Percentiles rank a stretch among this genome's conserved stretches.
Evolutionary conservation across 805 yeast genomes (phyloP).

Genomic region (Debaryomyces castellii): DNA sequence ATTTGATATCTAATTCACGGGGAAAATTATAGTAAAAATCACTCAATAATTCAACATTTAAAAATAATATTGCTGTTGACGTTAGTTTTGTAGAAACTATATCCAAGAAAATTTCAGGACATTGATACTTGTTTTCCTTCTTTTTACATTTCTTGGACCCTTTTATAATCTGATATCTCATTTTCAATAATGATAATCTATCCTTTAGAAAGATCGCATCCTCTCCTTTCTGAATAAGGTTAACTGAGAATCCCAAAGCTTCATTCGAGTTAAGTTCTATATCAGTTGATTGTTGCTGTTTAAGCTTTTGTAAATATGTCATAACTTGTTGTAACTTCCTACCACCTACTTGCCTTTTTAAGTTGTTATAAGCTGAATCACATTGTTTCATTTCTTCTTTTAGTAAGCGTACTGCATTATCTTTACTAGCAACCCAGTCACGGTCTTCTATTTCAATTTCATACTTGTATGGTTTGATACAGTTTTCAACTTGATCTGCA

Average conservation of each 20-base stretch:
- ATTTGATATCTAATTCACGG: slow-evolving; percentile 78
- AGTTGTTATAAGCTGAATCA: slow-evolving; percentile 53
- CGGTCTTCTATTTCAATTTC: slow-evolving; percentile 95
- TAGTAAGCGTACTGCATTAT: slow-evolving; percentile 68
- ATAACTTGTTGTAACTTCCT: slow-evolving; percentile 82
- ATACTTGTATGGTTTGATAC: slow-evolving; percentile 96
- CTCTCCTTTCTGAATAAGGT: slow-evolving; percentile 72
- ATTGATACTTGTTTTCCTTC: slow-evolving; percentile 79
- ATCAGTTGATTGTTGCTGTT: slow-evolving; percentile 32
- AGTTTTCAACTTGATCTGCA: slow-evolving; percentile 97
- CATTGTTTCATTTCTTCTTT: slow-evolving; percentile 88
- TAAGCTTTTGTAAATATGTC: slow-evolving; percentile 59
- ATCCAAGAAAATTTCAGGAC: slow-evolving; percentile 93
- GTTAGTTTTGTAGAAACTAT: slow-evolving; percentile 91
- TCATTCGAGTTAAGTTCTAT: slow-evolving; percentile 53
- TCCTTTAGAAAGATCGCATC: slow-evolving; percentile 80
- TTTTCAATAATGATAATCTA: slow-evolving; percentile 63
- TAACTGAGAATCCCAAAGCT: slow-evolving; percentile 80
- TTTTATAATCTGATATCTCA: slow-evolving; percentile 71
- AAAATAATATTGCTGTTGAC: slow-evolving; percentile 86
- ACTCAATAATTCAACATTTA: slow-evolving; percentile 89
- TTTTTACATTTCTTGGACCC: slow-evolving; percentile 73
- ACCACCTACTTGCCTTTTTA: slow-evolving; percentile 77
- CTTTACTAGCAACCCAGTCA: slow-evolving; percentile 85
- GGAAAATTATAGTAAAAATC: slow-evolving; percentile 97